Evolutionary conservation across 2,329 filamentous ascomycete species (phyloP), one percentile per base, ranked within the genome.

Genomic region (Aspergillus ruber): DNA sequence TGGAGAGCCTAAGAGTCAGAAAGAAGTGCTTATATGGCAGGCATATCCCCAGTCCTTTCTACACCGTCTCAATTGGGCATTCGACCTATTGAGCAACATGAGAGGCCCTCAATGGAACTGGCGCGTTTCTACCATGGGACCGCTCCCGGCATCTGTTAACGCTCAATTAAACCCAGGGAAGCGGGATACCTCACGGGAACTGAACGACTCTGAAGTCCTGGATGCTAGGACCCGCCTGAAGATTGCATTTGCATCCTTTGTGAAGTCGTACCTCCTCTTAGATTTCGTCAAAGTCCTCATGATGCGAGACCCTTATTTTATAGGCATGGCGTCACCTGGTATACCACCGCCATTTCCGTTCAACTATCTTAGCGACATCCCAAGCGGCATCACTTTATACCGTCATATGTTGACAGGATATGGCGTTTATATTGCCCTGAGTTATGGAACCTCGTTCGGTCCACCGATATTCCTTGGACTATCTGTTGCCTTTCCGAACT

Each of bases 261-360:
- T 80, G 2, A 47, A 77, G 33, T 73, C 75, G 53, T 93, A 88
- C 61, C 53, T 93, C 10, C 51, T 79, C 6, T 71, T 95, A 7
- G 91, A 96, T 65, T 49, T 82, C 6, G 66, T 88, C 45, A 86
- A 86, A 59, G 76, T 83, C 1, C 52, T 82, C 51, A 83, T 88
- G 72, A 82, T 84, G 56, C 78, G 80, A 45, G 91, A 97, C 58
- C 83, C 85, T 0, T 95, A 91, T 70, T 95, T 90, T 67, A 76
- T 76, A 67, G 75, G 75, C 38, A 60, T 82, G 49, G 61, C 79
- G 20, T 77, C 81, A 1, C 69, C 74, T 1, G 62, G 66, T 45
- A 50, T 64, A 68, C 70, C 69, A 3, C 68, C 72, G 46, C 60
- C 65, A 49, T 58, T 50, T 66, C 83, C 50, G 45, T 71, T 61